Evolutionary conservation across 805 yeast genomes (phyloP), one percentile per base, ranked within the genome.

Genomic region (Pichia deserticola): DNA sequence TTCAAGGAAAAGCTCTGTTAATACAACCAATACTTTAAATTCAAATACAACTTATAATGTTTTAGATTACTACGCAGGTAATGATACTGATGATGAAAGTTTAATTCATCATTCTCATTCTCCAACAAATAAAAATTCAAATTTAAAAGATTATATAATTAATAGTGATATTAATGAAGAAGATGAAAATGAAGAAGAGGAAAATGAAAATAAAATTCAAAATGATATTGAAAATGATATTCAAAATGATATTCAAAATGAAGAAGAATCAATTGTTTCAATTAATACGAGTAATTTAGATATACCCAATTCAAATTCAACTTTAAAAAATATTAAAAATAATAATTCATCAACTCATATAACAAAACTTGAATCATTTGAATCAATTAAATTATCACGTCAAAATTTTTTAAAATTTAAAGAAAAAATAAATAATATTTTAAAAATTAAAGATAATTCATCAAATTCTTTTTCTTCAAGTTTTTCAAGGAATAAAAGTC

Each of bases 51-150:
- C 51, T 1, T 42, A 42, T 27, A 37, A 37, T 20, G 20, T 48
- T 12, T 41, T 48, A 28, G 51, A 48, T 34, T 48, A 44, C 28
- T 48, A 48, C 15, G 44, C 45, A 5, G 51, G 13, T 11, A 37
- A 28, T 5, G 48, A 35, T 28, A 36, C 27, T n/a, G 51, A 39
- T 11, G 42, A 39, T 29, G 45, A 39, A 7, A 11, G n/a, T 5
- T 20, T 34, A 12, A 33, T 15, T 34, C 12, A 20, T 20, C 20
- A 20, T 20, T 20, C 20, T 35, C 20, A 34, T 25, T 43, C 45
- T 5, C 45, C 45, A 7, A 43, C 30, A 25, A 43, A 20, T 20
- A 20, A 43, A n/a, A 43, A 40, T 36, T 43, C 45, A 11, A 40
- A 43, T 34, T 36, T 43, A 15, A 43, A 33, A 13, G 45, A 35